Evolutionary conservation across 352 stramenopile species (phyloP), one percentile per base, ranked within the genome.

Genomic region (Phytophthora ramorum): DNA sequence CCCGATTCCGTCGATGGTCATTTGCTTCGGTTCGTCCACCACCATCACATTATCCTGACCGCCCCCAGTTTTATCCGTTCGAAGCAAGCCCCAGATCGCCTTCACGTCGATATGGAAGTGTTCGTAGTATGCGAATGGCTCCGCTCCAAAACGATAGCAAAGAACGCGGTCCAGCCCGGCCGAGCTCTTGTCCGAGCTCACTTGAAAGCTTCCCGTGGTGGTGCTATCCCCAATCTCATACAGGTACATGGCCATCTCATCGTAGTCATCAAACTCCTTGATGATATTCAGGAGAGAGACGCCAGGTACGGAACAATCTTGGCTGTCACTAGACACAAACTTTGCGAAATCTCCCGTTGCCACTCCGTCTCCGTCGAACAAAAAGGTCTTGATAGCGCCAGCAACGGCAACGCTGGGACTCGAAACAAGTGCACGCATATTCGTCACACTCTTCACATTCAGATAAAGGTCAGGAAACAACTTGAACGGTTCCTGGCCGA

Each of bases 211-310:
- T 1, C 81, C 81, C 4, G 78, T 69, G 1, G 83, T 85, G 2
- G 81, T 66, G 0, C 58, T 64, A 0, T 54, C 43, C 6, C 78
- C 73, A 37, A 79, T 83, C 40, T 89, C 77, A 44, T 92, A 92
- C 35, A 92, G n/a, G 57, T 85, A 90, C 63, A 90, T 83, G 3
- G 81, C 78, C 79, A 90, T 90, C 34, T 90, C 79, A 5, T 58
- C 37, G 12, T 72, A 75, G 26, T 90, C 74, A 26, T 92, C 83
- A 38, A 87, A 92, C 37, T 90, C 79, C 34, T 87, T 89, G 20
- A 84, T 76, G 24, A 90, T 73, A 24, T 89, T 89, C 7, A 69
- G 34, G 2, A 90, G 63, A 9, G 69, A 65, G 32, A 89, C 68
- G 0, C 83, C 83, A 0, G 71, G 71, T 0, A 30, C 38, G 4